Evolutionary conservation across 108 stramenopile species (phyloP).

Genomic region (Skeletonema menzelii): DNA sequence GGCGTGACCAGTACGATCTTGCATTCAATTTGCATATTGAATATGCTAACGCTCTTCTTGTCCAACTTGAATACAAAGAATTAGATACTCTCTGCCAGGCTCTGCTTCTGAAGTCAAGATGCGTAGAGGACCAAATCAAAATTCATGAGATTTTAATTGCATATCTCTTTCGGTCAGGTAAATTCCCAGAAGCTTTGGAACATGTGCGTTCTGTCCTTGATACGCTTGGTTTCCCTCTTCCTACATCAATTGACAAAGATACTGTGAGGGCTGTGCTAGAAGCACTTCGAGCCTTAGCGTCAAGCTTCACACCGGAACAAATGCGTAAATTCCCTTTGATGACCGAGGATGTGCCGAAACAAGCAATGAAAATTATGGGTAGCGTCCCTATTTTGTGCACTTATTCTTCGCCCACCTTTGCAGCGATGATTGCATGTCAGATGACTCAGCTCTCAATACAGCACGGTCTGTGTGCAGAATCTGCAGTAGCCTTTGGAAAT

Average conservation of each 20-base stretch:
- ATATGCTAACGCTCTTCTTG: background rate
- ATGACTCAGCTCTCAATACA: constrained; percentile 7
- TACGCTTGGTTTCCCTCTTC: background rate
- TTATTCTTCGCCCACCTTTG: constrained; percentile 4
- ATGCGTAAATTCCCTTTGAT: background rate
- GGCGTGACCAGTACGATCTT: background rate
- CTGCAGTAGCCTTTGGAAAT: constrained; percentile 7
- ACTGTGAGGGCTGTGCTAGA: background rate
- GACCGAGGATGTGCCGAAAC: background rate
- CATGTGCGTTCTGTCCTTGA: background rate
- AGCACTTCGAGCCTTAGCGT: background rate
- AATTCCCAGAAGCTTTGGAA: background rate
- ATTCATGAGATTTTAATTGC: background rate
- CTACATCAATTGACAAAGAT: background rate
- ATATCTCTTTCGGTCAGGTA: background rate
- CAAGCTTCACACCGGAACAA: background rate
- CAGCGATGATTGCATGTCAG: constrained; percentile 13
- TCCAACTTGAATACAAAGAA: background rate
- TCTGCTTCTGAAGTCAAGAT: background rate
- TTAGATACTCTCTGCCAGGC: background rate
- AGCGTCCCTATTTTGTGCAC: background rate
- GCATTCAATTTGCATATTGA: background rate
- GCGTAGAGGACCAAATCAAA: background rate
- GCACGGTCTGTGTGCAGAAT: constrained; percentile 13
- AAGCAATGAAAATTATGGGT: constrained; percentile 2